Conservation (phyloP, 768 basidiomycete genomes). For the Leccinum aurantiacum region DNA sequence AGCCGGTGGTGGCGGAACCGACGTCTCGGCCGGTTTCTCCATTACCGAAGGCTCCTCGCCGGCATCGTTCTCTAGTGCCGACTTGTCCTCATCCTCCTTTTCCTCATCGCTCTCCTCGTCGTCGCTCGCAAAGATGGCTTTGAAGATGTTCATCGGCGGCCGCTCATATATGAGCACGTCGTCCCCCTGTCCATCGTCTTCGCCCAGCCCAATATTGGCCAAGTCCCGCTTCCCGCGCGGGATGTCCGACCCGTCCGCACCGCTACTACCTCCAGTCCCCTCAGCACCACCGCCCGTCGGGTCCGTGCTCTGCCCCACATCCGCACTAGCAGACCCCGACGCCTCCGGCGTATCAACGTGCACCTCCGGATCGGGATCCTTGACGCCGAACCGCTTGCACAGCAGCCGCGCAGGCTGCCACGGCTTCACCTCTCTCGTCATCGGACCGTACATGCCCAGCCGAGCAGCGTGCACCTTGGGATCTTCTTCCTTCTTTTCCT, state of each 20-base stretch:
- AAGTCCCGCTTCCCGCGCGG: slow-evolving; percentile 52
- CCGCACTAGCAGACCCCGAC: slow-evolving; percentile 22
- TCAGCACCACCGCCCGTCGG: background rate
- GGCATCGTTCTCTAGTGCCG: slow-evolving; percentile 7
- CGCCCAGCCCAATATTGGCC: slow-evolving; percentile 84
- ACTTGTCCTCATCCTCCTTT: slow-evolving; percentile 30
- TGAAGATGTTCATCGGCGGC: slow-evolving; percentile 92
- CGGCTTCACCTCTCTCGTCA: slow-evolving; percentile 71
- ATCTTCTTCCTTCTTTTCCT: slow-evolving; percentile 55
- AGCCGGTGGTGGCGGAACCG: background rate
- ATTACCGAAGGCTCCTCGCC: slow-evolving; percentile 7
- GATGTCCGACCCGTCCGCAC: background rate
- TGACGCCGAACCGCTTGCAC: slow-evolving; percentile 92
- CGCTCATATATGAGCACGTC: slow-evolving; percentile 88
- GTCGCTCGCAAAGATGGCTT: slow-evolving; percentile 96
- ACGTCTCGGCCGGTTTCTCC: background rate
- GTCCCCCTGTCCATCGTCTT: slow-evolving; percentile 85
- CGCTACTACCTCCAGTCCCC: background rate
- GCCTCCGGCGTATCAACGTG: slow-evolving; percentile 33
- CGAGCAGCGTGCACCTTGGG: slow-evolving; percentile 81
- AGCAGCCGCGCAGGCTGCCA: slow-evolving; percentile 87
- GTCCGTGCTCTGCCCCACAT: slow-evolving; percentile 2
- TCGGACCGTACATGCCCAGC: slow-evolving; percentile 84
- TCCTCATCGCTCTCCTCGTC: slow-evolving; percentile 86
- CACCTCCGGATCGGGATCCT: slow-evolving; percentile 67